Base-by-base conservation (phyloP, 306 rosid genomes). In the Corylus heterophylla region DNA sequence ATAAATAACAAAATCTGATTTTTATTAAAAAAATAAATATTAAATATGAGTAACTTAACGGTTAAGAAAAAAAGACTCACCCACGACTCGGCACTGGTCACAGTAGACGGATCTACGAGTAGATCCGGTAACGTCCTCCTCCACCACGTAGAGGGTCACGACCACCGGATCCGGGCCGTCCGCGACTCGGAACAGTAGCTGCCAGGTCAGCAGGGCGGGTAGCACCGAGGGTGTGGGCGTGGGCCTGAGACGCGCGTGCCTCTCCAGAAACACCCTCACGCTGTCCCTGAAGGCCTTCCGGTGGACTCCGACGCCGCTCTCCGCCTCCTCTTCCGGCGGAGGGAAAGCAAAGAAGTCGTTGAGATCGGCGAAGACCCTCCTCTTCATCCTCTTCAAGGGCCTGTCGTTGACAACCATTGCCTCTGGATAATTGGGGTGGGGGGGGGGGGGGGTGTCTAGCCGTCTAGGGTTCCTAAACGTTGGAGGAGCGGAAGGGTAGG, bases 31-130 rank as follows among this genome's bases (percentile, higher is more conserved):
- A 55, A 55, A 18, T 5, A 18, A 55, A 6, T n/a, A n/a, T 18
- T 55, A 2, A 18, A 55, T 13, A 16, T 7, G 52, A 49, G 52
- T 11, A 49, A 3, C 52, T 10, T 49, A 49, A 49, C 16, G 14
- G 16, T 3, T 3, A 49, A 49, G 52, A 49, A 11, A 48, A 48
- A 12, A 17, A 48, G 58, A 75, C 83, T 58, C 35, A 83, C 86
- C 86, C 71, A 79, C 83, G 29, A 83, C 83, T n/a, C 83, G 78
- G 81, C 86, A 83, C 70, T 83, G 83, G 77, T 83, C 81, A 52
- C 78, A 83, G 80, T 83, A 83, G 71, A 83, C 78, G 51, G 83
- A 71, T 67, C 72, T 39, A 59, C 83, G 78, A 12, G 54, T n/a
- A 61, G 78, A 69, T 74, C 75, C 45, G 66, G 86, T 79, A 48